phyloP scores from a whole-genome alignment of 805 yeast genomes.

The Schizosaccharomyces octosporus region DNA sequence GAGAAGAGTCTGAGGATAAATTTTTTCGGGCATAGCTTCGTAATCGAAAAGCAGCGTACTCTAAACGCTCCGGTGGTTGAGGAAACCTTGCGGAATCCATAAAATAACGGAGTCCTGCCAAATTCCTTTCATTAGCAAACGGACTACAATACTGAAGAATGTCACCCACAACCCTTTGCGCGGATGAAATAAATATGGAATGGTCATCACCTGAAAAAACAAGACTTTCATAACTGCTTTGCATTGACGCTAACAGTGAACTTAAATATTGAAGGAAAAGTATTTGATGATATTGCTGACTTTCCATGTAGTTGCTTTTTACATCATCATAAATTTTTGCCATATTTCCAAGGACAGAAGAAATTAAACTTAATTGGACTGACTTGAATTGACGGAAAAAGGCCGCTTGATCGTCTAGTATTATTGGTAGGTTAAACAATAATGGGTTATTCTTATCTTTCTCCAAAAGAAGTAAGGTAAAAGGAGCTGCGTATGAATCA shows the following conservation, averaged over 20 bases:
- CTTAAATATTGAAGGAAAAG: background rate
- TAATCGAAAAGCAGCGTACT: background rate
- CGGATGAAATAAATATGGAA: background rate
- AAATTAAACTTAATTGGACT: background rate
- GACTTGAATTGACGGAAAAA: background rate
- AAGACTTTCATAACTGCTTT: background rate
- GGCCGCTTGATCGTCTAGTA: background rate
- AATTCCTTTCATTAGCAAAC: background rate
- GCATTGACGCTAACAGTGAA: background rate
- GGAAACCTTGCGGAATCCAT: background rate
- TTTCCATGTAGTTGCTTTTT: background rate
- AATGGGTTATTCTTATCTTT: background rate
- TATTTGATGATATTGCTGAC: background rate
- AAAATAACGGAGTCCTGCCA: background rate
- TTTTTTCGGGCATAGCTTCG: background rate
- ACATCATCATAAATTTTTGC: background rate
- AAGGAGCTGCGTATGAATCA: background rate
- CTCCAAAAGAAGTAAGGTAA: background rate
- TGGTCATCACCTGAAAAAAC: background rate
- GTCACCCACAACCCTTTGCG: conserved; percentile 1
- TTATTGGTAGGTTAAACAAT: background rate
- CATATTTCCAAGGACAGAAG: background rate
- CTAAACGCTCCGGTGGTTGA: conserved; percentile 2
- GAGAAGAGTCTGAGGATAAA: background rate
- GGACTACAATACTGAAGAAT: conserved; percentile 1